phyloP scores from a whole-genome alignment of 1,139 yeast genomes.

The Pichia sp. region DNA sequence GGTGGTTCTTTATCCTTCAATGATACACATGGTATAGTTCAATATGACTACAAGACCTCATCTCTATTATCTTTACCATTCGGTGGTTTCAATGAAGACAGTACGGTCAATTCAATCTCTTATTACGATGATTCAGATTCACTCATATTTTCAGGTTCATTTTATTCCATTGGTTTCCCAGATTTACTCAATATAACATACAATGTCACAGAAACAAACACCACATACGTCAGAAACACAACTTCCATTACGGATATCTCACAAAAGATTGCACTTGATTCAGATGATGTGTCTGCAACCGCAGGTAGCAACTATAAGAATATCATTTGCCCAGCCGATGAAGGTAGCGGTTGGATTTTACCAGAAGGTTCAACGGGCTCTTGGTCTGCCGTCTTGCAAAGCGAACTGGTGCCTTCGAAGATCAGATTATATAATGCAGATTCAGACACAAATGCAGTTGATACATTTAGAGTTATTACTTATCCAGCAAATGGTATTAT shows the following conservation, averaged over 20 bases:
- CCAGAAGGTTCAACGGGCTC: slow-evolving; percentile 55
- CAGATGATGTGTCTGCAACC: slow-evolving; percentile 13
- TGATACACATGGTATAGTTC: slow-evolving; percentile 59
- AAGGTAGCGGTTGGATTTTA: slow-evolving; percentile 52
- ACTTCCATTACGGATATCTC: slow-evolving; percentile 18
- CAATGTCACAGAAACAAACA: slow-evolving; percentile 23
- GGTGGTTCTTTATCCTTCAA: slow-evolving; percentile 73
- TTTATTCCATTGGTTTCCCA: slow-evolving; percentile 58
- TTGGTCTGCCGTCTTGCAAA: slow-evolving; percentile 65
- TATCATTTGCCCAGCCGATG: slow-evolving; percentile 60
- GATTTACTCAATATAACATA: slow-evolving; percentile 40
- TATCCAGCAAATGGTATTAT: slow-evolving; percentile 85
- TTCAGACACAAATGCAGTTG: slow-evolving; percentile 51
- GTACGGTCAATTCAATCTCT: slow-evolving; percentile 65
- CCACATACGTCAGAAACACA: slow-evolving; percentile 27
- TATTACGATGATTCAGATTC: slow-evolving; percentile 44
- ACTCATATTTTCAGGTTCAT: slow-evolving; percentile 79
- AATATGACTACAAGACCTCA: slow-evolving; percentile 54
- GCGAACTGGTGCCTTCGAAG: slow-evolving; percentile 64
- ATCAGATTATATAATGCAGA: slow-evolving; percentile 67
- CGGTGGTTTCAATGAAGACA: slow-evolving; percentile 68
- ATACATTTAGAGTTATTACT: slow-evolving; percentile 70
- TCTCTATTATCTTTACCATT: slow-evolving; percentile 57
- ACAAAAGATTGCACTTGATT: slow-evolving; percentile 16
- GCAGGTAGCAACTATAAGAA: slow-evolving; percentile 34